These are phyloP conservation scores for Gnetum montanum DNA, from an alignment of 75 land plant genomes.

Conservation along the genomic window DNA sequence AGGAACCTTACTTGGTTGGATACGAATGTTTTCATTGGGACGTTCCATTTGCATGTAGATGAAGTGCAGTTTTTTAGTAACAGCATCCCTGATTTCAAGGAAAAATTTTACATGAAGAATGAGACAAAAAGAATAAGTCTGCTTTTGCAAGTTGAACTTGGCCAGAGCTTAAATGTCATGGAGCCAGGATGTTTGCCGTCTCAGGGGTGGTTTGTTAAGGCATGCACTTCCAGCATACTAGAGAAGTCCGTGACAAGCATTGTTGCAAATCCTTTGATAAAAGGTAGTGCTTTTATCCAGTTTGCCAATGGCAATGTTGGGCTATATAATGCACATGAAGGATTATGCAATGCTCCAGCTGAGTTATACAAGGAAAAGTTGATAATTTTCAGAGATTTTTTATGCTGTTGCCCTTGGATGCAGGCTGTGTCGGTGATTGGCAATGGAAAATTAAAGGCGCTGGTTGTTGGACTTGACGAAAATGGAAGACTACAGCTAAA, in stretches of 20 bases:
- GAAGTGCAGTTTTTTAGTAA: not conserved
- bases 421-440: slow-evolving; percentile 22
- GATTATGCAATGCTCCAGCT: slow-evolving; percentile 1
- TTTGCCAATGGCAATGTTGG: slow-evolving; percentile 56
- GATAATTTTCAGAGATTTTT: slow-evolving; percentile 29
- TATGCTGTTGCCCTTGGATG: slow-evolving; percentile 86
- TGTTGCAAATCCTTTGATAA: slow-evolving; percentile 29
- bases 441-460: slow-evolving; percentile 13
- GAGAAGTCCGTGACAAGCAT: slow-evolving; percentile 35
- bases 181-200: slow-evolving; percentile 21
- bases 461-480: slow-evolving; percentile 68
- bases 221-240: slow-evolving; percentile 9
- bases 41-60: slow-evolving; percentile 20
- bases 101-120: not conserved
- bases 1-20: slow-evolving; percentile 69
- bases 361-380: slow-evolving; percentile 3
- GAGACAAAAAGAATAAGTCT: slow-evolving; percentile 1
- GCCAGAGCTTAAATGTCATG: slow-evolving; percentile 13
- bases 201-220: slow-evolving; percentile 48
- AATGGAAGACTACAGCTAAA: slow-evolving; percentile 51
- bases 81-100: not conserved
- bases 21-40: slow-evolving; percentile 45
- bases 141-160: slow-evolving; percentile 36
- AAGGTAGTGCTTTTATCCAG: slow-evolving; percentile 59
- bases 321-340: slow-evolving; percentile 32